Conservation (phyloP, 768 basidiomycete genomes). For the Naganishia friedmannii region DNA sequence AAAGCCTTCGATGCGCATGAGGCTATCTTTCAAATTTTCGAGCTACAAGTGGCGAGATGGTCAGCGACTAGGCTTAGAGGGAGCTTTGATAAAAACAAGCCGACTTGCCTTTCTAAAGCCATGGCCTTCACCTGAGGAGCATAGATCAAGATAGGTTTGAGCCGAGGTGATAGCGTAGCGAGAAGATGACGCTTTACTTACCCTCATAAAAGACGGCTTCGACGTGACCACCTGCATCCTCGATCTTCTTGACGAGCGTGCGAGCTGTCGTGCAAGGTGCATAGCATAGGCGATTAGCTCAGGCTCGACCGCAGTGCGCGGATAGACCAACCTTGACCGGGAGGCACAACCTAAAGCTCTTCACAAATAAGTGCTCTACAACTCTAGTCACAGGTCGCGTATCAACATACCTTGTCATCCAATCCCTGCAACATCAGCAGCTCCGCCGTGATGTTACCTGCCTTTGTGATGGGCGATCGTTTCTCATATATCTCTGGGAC, state of each 20-base stretch:
- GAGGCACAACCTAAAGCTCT: constrained; percentile 62
- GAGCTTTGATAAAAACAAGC: not conserved
- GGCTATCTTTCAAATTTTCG: constrained; percentile 33
- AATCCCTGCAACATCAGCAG: constrained; percentile 35
- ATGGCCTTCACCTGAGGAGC: constrained; percentile 24
- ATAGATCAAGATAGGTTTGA: constrained; percentile 57
- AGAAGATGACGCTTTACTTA: constrained; percentile 53
- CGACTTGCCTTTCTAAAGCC: constrained; percentile 35
- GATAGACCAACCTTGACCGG: constrained; percentile 60
- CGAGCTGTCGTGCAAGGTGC: not conserved
- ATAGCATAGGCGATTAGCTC: not conserved
- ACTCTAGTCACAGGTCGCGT: not conserved
- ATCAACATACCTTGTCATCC: constrained; percentile 36
- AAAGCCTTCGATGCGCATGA: constrained; percentile 28
- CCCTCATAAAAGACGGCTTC: constrained; percentile 65
- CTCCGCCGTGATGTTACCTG: constrained; percentile 58
- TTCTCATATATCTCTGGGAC: constrained; percentile 60
- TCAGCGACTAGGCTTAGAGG: not conserved
- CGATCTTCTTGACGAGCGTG: constrained; percentile 60
- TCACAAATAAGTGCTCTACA: constrained; percentile 61
- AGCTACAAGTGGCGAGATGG: constrained; percentile 7
- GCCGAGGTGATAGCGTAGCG: constrained; percentile 52
- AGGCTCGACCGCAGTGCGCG: not conserved
- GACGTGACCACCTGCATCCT: constrained; percentile 58
- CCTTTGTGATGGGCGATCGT: constrained; percentile 65